A percentile compares a stretch with the other conserved stretches of the same genome.
Conservation (phyloP, 2,329 filamentous ascomycete genomes). For the Fusarium avenaceum region DNA sequence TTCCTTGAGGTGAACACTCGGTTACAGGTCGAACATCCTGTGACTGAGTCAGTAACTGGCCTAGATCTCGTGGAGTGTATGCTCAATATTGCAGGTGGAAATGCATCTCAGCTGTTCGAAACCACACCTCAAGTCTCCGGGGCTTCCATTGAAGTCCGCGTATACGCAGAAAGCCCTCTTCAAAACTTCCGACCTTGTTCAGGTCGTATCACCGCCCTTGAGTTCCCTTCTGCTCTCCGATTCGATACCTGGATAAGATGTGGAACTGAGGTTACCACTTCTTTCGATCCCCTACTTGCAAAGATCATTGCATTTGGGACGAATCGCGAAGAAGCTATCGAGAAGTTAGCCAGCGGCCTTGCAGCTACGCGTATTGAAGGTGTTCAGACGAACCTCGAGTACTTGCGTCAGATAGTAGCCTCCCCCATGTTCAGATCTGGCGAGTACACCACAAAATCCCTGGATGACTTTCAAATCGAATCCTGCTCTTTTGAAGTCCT, state of each 20-base stretch:
- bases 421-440: conserved; percentile 49
- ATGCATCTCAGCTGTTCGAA: conserved; percentile 37
- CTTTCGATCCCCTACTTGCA: conserved; percentile 83
- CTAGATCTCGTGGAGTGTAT: conserved; percentile 76
- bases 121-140: conserved; percentile 33
- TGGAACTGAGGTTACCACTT: conserved; percentile 78
- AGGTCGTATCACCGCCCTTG: conserved; percentile 68
- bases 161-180: conserved; percentile 66
- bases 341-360: conserved; percentile 72
- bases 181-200: conserved; percentile 71
- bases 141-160: conserved; percentile 56
- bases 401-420: conserved; percentile 50
- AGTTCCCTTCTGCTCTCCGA: conserved; percentile 66
- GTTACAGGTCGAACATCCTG: conserved; percentile 64
- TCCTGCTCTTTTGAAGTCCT: conserved; percentile 54
- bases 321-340: conserved; percentile 71
- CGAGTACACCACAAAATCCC: conserved; percentile 52
- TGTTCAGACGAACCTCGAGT: conserved; percentile 55
- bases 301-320: conserved; percentile 78
- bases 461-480: conserved; percentile 51
- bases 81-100: conserved; percentile 51
- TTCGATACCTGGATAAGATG: conserved; percentile 76
- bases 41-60: conserved; percentile 80
- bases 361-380: conserved; percentile 59
- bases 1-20: conserved; percentile 65